Conservation (phyloP, 2,329 filamentous ascomycete species). For the Cordyceps cicadae region DNA sequence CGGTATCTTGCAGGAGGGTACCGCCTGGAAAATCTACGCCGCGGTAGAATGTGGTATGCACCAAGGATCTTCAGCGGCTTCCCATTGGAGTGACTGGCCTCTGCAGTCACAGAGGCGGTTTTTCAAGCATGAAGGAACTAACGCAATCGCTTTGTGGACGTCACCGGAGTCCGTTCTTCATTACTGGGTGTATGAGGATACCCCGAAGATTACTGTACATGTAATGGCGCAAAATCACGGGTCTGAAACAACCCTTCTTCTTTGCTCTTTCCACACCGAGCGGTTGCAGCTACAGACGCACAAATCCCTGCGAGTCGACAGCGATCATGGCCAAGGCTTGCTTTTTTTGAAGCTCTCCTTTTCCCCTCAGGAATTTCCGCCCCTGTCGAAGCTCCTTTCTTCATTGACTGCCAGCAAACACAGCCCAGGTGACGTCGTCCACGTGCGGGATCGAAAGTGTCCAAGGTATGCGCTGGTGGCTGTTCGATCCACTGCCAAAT, state of each 20-base stretch:
- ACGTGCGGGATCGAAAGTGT: neutral
- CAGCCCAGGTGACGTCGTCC: neutral
- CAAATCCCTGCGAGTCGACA: neutral
- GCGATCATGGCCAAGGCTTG: neutral
- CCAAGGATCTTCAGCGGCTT: neutral
- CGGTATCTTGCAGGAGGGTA: neutral
- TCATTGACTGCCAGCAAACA: neutral
- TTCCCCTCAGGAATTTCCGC: neutral
- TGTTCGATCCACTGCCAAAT: neutral
- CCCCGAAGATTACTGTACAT: neutral
- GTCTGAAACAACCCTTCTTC: neutral
- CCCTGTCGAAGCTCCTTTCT: neutral
- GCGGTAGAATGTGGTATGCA: neutral
- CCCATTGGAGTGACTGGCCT: neutral
- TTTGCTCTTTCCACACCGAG: neutral
- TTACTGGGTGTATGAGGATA: neutral
- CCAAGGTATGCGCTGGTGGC: neutral
- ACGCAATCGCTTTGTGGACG: neutral
- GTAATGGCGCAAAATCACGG: neutral
- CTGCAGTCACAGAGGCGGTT: neutral
- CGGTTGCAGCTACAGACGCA: neutral
- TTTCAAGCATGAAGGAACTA: neutral
- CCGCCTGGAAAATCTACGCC: neutral
- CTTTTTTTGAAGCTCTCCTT: neutral
- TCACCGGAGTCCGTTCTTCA: neutral